Conservation (phyloP, 768 basidiomycete species). For the Leccinum boreale region DNA sequence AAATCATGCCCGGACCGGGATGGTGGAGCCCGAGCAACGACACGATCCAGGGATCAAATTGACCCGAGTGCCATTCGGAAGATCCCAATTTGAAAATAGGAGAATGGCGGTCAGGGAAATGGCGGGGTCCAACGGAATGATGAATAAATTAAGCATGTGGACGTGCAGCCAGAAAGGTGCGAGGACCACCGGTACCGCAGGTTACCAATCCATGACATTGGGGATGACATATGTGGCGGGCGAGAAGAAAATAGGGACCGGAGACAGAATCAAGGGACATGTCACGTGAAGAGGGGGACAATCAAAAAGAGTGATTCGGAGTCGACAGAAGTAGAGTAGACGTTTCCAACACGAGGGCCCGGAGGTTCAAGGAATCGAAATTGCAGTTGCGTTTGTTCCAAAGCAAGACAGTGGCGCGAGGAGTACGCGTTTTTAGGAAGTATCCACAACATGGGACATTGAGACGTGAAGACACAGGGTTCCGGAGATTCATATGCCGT, state of each 20-base stretch:
- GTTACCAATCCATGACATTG: constrained; percentile 16
- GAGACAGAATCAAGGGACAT: not conserved
- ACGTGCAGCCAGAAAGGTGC: not conserved
- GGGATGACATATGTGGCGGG: not conserved
- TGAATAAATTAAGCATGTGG: constrained; percentile 1
- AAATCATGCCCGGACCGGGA: not conserved
- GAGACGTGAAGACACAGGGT: constrained; percentile 8
- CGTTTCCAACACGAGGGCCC: constrained; percentile 24
- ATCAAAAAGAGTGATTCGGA: not conserved
- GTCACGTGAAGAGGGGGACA: not conserved
- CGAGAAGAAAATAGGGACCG: not conserved
- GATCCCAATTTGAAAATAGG: constrained; percentile 12
- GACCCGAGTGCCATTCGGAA: constrained; percentile 6
- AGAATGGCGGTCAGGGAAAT: constrained; percentile 1
- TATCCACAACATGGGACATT: constrained; percentile 8
- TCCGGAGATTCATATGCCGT: constrained; percentile 22
- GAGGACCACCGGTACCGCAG: constrained; percentile 1
- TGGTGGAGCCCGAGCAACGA: constrained; percentile 1
- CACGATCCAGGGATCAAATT: constrained; percentile 6
- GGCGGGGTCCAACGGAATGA: constrained; percentile 4
- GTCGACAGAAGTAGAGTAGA: constrained; percentile 5
- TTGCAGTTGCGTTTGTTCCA: constrained; percentile 19
- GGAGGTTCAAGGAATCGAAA: constrained; percentile 23
- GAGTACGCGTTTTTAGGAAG: not conserved
- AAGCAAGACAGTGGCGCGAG: constrained; percentile 7